Evolutionary conservation across 495 filamentous ascomycete genomes (phyloP), one percentile per base, ranked within the genome.

Genomic region (Amorphotheca resinae): DNA sequence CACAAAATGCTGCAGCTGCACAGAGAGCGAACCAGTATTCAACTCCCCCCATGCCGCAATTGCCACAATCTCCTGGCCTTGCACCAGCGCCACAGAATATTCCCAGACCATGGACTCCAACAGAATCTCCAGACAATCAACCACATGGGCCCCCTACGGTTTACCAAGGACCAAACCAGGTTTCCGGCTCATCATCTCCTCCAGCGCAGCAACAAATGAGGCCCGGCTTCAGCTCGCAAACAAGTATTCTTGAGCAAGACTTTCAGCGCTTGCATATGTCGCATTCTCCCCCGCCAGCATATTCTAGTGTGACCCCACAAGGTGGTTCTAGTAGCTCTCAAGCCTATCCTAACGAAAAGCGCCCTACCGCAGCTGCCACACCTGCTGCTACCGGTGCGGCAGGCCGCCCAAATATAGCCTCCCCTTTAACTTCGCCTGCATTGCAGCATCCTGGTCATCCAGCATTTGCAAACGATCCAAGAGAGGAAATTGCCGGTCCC

Each of bases 61-160:
- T 68, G 15, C 66, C 68, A 16, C 44, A 43, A 22, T 55, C 52
- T n/a, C 57, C 54, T 22, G 47, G 51, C 28, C 30, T 49, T 18
- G 52, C 51, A 20, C 61, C 63, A 11, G 57, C 54, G 33, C 55
- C 60, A 21, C 69, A 69, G 42, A 49, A 58, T 30, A 67, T 75
- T 8, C 68, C 73, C 30, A 73, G 89, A 40, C 87, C 87, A 35
- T 98, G 91, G 91, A 98, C 93, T 14, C 91, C 91, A 1, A 96
- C 91, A 21, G 91, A 98, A 57, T 70, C 80, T 41, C 88, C 91
- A 2, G 91, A 84, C 4, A 80, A 77, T 43, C 77, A 87, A 44
- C 88, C 87, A 1, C 87, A 93, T 68, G 91, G 89, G 0, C 88
- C 91, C 23, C 87, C 91, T 3, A 87, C 85, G 0, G 81, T 93